Evolutionary conservation across 202 grass and related monocot genomes (phyloP), one percentile per base, ranked within the genome.

Genomic region (Brachypodium distachyon): DNA sequence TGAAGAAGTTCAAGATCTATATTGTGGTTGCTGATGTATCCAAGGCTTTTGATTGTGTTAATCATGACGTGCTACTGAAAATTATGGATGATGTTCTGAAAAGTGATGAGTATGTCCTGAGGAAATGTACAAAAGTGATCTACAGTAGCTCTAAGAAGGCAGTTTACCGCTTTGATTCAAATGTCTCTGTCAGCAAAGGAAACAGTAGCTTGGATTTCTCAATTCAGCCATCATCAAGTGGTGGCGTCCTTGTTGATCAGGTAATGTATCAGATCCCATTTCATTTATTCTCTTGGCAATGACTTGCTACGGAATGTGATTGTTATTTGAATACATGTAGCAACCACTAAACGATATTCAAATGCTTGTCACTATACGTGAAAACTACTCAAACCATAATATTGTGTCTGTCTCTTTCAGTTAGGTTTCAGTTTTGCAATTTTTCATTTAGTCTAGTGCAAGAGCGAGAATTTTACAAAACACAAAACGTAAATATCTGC

Each of bases 1-100:
- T 81, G 47, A 67, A 70, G 68, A 78, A 82, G 74, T 50, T 57
- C 3, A 72, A 92, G 58, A 72, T 90, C 84, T 97, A 84, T 73
- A 84, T 97, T 67, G 89, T 97, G 73, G 94, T 92, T 77, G 94
- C 91, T 82, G 88, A 97, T 90, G 94, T 94, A 50, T 85, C 72
- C 9, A 97, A 94, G 73, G 94, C 94, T 73, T 97, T 94, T 27
- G 89, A 94, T 72, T 97, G 72, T 67, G 83, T 97, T 73, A 49
- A 40, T 22, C 94, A 94, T 56, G 91, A 97, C 43, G 84, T 79
- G 79, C 9, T 97, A 57, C 71, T 87, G 21, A 73, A 81, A 83
- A 86, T 94, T 61, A 77, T 94, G 74, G 70, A 82, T 36, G 64
- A 85, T 33, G 67, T 79, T 77, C 69, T 97, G 41, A 72, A 67